A percentile compares a stretch with the other conserved stretches of the same genome.
Conservation (phyloP, 495 filamentous ascomycete species). For the Penicillium coprophilum region DNA sequence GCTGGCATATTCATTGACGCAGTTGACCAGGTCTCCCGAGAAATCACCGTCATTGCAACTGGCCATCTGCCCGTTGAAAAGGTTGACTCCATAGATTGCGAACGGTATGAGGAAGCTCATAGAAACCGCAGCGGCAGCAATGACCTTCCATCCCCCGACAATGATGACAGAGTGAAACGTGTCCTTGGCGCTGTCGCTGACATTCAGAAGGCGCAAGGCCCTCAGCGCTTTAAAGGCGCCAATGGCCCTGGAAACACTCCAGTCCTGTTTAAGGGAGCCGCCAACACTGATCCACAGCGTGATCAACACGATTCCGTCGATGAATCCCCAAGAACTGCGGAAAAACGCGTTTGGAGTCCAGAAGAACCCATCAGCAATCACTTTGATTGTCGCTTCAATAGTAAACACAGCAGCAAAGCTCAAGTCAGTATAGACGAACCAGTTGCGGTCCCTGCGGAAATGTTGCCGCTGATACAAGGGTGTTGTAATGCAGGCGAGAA, state of each 20-base stretch:
- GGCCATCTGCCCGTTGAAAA: constrained; percentile 82
- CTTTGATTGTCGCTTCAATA: constrained; percentile 85
- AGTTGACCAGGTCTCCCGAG: constrained; percentile 58
- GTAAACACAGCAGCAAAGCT: constrained; percentile 88
- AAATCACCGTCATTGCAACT: constrained; percentile 71
- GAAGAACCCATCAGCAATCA: constrained; percentile 94
- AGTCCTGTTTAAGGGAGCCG: constrained; percentile 73
- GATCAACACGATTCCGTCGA: constrained; percentile 88
- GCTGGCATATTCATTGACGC: constrained; percentile 76
- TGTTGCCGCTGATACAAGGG: constrained; percentile 89
- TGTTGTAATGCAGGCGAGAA: constrained; percentile 92
- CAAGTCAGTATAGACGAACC: constrained; percentile 92
- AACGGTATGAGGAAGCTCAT: constrained; percentile 94
- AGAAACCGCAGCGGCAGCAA: constrained; percentile 86
- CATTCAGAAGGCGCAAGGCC: constrained; percentile 86
- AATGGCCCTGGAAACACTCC: constrained; percentile 80
- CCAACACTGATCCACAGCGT: constrained; percentile 96
- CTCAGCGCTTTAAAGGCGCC: constrained; percentile 98
- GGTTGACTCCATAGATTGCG: constrained; percentile 89
- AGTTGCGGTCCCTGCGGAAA: constrained; percentile 74
- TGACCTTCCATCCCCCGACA: constrained; percentile 85
- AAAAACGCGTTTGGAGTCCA: constrained; percentile 98
- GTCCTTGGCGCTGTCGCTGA: constrained; percentile 92
- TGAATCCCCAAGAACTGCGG: constrained; percentile 93
- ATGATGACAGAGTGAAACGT: constrained; percentile 97